These are phyloP conservation scores for Gastrolobium villosum DNA, from an alignment of 306 rosid genomes.

Conservation along the genomic window DNA sequence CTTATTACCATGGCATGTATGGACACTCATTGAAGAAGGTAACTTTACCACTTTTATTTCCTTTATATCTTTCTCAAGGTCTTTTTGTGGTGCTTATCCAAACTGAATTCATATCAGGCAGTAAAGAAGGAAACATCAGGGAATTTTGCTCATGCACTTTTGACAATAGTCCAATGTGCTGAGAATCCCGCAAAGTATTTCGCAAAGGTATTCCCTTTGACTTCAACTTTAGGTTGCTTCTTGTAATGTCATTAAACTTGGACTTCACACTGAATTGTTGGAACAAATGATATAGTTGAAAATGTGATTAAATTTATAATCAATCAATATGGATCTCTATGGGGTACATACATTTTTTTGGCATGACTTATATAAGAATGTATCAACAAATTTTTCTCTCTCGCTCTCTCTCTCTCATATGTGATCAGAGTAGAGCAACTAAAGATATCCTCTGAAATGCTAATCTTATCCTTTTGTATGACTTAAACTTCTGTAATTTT, in stretches of 20 bases:
- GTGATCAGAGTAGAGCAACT: background rate
- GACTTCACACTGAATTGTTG: constrained; percentile 3
- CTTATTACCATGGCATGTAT: constrained; percentile 58
- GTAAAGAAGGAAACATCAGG: constrained; percentile 81
- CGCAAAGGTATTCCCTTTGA: constrained; percentile 69
- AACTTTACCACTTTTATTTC: constrained; percentile 15
- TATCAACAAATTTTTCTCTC: background rate
- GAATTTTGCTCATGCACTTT: constrained; percentile 65
- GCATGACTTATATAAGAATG: background rate
- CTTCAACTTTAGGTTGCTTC: constrained; percentile 28
- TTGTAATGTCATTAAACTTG: constrained; percentile 27
- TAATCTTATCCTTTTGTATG: background rate
- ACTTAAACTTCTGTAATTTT: background rate
- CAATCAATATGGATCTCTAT: background rate
- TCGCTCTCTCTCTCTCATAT: background rate
- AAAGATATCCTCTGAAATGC: background rate
- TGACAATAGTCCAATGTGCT: constrained; percentile 70
- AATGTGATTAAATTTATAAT: constrained; percentile 6
- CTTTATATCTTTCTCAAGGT: constrained; percentile 26
- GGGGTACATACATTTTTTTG: background rate
- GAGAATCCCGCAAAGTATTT: constrained; percentile 75
- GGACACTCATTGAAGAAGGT: constrained; percentile 77
- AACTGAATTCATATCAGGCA: constrained; percentile 55
- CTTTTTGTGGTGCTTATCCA: constrained; percentile 46
- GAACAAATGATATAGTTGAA: constrained; percentile 29